Evolutionary conservation across 2,329 filamentous ascomycete species (phyloP).

Genomic region (Colletotrichum truncatum): DNA sequence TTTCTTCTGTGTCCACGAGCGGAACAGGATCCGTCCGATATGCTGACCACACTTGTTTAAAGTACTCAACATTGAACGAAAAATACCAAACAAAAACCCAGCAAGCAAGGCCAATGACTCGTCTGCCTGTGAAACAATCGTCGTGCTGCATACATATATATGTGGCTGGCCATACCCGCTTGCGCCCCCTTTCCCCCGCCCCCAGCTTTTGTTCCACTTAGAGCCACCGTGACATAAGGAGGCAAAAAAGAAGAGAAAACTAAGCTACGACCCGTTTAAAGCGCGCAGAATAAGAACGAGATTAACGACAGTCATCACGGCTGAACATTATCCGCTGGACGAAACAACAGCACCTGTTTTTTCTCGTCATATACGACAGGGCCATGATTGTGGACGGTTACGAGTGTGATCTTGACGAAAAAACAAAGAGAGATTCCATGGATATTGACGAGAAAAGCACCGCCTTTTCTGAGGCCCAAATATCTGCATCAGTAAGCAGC

Average conservation of each 20-base stretch:
- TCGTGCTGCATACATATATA: slow-evolving; percentile 82
- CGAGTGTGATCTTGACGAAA: neutral
- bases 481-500: slow-evolving; percentile 12
- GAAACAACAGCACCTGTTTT: neutral
- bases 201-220: slow-evolving; percentile 34
- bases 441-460: slow-evolving; percentile 28
- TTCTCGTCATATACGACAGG: no score
- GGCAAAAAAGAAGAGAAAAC: neutral
- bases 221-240: slow-evolving; percentile 1
- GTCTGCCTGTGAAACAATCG: slow-evolving; percentile 34
- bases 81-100: neutral
- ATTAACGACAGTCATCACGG: neutral
- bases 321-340: neutral
- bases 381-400: neutral
- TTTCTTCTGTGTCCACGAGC: neutral
- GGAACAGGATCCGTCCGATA: neutral
- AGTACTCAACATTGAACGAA: slow-evolving; percentile 19
- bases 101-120: slow-evolving; percentile 12
- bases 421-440: neutral
- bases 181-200: slow-evolving; percentile 54
- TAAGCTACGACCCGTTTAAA: no score
- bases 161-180: slow-evolving; percentile 77
- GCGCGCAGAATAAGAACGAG: neutral
- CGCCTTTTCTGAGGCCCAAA: slow-evolving; percentile 23
- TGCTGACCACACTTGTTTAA: slow-evolving; percentile 19